Base-by-base conservation (phyloP, 352 stramenopile species). In the Lagenidium giganteum region DNA sequence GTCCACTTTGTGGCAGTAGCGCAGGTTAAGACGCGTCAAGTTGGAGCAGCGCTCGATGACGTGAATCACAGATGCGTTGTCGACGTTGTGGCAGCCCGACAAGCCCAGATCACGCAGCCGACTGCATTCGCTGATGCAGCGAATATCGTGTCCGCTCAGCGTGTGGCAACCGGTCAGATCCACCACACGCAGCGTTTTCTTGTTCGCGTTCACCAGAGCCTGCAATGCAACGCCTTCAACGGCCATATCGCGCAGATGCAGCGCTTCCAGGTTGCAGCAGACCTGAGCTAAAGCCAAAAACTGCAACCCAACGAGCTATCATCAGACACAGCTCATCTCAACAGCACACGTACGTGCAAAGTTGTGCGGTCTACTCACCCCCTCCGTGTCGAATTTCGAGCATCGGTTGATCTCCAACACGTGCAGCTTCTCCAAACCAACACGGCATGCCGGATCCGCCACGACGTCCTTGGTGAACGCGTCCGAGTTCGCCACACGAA, bases 1-100 rank as follows among this genome's bases (percentile, higher is more conserved):
- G 30, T 91, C 72, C 16, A 94, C 77, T 52, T 87, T 86, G 70
- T 94, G 82, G 28, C 70, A 84, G 44, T 89, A 94, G 33, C 79
- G 77, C 16, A 94, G 40, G 53, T 87, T 94, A 21, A 94, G 47
- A 32, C 70, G 46, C 20, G 61, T 59, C 14, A 94, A 40, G 8
- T 54, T 42, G 5, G 46, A 25, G 32, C 73, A 87, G n/a, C 54
- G 49, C n/a, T 61, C 58, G 14, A 76, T 61, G 8, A 88, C 57
- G 22, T 74, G 54, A 18, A 70, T 64, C 44, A 94, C 67, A 5
- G 77, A 54, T 5, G 48, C 35, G 62, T 89, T 90, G 47, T 85
- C 76, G 22, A 92, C 71, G 45, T 81, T 87, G 51, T 90, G 73
- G 43, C 82, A 94, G 21, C 79, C 79, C 48, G 71, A 79, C 9